Evolutionary conservation across 192 early-diverging fungal species (phyloP), one percentile per base, ranked within the genome.

Genomic region (Entomortierella parvispora): DNA sequence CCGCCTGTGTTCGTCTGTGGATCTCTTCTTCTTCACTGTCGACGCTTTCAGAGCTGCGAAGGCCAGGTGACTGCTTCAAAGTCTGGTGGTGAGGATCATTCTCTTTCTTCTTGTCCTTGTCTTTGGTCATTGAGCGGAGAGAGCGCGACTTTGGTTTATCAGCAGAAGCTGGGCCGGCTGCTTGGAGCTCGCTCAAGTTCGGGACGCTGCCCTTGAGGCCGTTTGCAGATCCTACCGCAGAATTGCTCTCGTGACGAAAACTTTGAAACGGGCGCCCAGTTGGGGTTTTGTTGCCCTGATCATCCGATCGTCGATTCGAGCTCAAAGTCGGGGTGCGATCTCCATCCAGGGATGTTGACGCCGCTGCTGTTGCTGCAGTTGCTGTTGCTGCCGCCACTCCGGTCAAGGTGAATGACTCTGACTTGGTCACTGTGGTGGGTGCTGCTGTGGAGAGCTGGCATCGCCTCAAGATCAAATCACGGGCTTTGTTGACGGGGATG

Each of bases 391-490:
- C 31, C 32, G 32, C 2, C 54, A 17, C 12, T 25, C 9, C 65
- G 4, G 68, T 65, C 28, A 33, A 17, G 26, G 51, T 26, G 1
- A 47, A 17, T 0, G 74, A 48, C 20, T 54, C 72, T 28, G 65
- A 40, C 5, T 5, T 9, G 37, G 37, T 37, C 0, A 77, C 25
- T 1, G 72, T 68, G 10, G 72, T 63, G 2, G 72, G 65, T 15
- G 74, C 60, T 3, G 65, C 23, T 5, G 53, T 58, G 1, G 60
- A 50, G 11, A 63, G 61, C 8, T 68, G 74, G 37, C 74, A 77
- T 23, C 54, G 56, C 18, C 48, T 60, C 29, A 77, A 43, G 26
- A 68, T 49, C 7, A 77, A 56, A 25, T 77, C 74, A 2, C 74
- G 51, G 6, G 74, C 74, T 6, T 37, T 50, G 45, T 64, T 44